Evolutionary conservation across 1,139 yeast genomes (phyloP).

Genomic region (Debaryomyces fabryi): DNA sequence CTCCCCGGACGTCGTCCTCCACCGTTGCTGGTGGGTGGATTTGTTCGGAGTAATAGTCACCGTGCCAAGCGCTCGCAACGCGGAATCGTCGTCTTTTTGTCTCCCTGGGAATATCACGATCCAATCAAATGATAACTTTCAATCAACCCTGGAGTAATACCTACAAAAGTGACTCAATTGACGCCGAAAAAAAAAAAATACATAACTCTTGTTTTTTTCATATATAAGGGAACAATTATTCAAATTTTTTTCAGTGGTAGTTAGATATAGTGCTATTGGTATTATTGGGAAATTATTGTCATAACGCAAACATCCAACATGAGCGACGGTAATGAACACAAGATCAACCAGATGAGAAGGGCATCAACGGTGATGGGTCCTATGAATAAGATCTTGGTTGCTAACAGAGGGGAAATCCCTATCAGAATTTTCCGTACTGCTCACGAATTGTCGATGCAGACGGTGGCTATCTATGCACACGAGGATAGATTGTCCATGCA

Average conservation of each 20-base stretch:
- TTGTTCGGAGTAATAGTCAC: slow-evolving; percentile 5
- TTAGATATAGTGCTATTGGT: background rate
- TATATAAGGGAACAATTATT: background rate
- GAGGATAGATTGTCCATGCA: slow-evolving; percentile 96
- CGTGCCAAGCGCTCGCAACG: slow-evolving; percentile 6
- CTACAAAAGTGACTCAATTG: slow-evolving; percentile 1
- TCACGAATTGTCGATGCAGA: slow-evolving; percentile 95
- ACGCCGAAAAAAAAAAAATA: slow-evolving; percentile 1
- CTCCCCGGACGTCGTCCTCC: background rate
- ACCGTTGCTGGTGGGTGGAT: background rate
- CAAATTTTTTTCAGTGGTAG: background rate
- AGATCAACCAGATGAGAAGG: slow-evolving; percentile 58
- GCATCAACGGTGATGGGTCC: slow-evolving; percentile 64
- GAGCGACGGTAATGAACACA: slow-evolving; percentile 15
- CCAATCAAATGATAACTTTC: slow-evolving; percentile 7
- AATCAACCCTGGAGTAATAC: slow-evolving; percentile 1
- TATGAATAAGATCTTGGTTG: slow-evolving; percentile 80
- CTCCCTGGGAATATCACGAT: slow-evolving; percentile 1
- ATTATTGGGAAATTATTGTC: background rate
- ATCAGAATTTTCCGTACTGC: slow-evolving; percentile 94
- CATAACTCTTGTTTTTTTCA: background rate
- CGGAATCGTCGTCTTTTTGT: background rate
- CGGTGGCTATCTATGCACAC: slow-evolving; percentile 96
- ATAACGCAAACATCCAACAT: background rate
- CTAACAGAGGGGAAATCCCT: slow-evolving; percentile 95